These are phyloP conservation scores for Aspergillus pseudoglaucus DNA, from an alignment of 2,329 filamentous ascomycete species.

Conservation along the genomic window DNA sequence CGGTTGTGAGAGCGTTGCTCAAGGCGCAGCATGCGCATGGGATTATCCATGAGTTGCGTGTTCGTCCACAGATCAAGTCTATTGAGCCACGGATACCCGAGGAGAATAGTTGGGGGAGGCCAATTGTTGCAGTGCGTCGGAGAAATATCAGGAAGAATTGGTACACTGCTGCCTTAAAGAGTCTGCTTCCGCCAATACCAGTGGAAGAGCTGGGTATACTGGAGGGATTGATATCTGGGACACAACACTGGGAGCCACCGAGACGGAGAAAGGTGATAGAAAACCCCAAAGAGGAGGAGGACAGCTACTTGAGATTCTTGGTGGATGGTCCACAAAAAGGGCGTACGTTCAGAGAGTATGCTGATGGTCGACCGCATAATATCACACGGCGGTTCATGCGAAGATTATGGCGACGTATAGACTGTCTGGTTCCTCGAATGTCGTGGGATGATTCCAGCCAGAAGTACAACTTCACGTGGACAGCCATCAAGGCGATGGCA, in stretches of 20 bases:
- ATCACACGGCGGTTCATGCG: constrained; percentile 36
- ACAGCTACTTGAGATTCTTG: constrained; percentile 23
- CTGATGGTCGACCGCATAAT: constrained; percentile 32
- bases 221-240: constrained; percentile 27
- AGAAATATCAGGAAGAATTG: constrained; percentile 32
- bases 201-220: constrained; percentile 29
- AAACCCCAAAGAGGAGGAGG: neutral
- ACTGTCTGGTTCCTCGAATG: constrained; percentile 25
- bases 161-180: constrained; percentile 26
- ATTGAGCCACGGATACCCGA: constrained; percentile 26
- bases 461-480: constrained; percentile 26
- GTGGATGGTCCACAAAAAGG: constrained; percentile 31
- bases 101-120: constrained; percentile 31
- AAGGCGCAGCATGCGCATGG: constrained; percentile 28
- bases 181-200: constrained; percentile 35
- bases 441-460: constrained; percentile 14
- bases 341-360: constrained; percentile 26
- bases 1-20: constrained; percentile 25
- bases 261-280: constrained; percentile 17
- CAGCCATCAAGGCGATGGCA: constrained; percentile 12
- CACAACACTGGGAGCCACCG: constrained; percentile 23
- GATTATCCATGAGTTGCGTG: constrained; percentile 16
- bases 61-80: constrained; percentile 19
- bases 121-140: constrained; percentile 22
- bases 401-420: constrained; percentile 32